Base-by-base conservation (phyloP, 495 filamentous ascomycete genomes). In the Letharia columbiana region DNA sequence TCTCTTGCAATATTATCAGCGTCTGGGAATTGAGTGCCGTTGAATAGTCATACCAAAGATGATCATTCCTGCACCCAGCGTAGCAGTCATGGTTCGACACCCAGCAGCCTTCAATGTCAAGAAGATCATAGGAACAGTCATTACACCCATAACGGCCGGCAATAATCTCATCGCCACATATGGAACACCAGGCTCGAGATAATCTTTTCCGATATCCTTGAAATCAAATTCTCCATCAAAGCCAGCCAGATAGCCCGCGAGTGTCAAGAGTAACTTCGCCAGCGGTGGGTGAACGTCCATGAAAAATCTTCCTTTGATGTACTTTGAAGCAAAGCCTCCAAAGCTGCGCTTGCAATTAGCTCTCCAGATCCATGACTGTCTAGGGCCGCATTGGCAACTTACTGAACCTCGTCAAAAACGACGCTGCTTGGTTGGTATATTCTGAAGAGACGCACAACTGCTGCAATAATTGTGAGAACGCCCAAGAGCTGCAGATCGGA, bases 221-320 rank as follows among this genome's bases (percentile, higher is more conserved):
- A 98, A 98, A 74, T 98, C 94, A 67, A 98, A 98, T 57, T 90
- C 82, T 60, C 94, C 94, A 75, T 97, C 84, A 73, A 97, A 98
- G 33, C 95, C 94, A 68, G 92, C 94, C 60, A 97, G 77, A 88
- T 89, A 98, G 61, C 94, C 94, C 68, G 93, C 92, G 52, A 98
- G 86, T 52, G 94, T 96, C 67, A 98, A 89, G 69, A 98, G 85
- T 67, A 98, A 79, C 78, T 98, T 98, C 60, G 94, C 94, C 12
- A 98, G 83, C n/a, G 94, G 94, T 20, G 94, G 94, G 72, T 98
- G 94, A 6, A 98, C 94, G 73, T 98, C 94, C 94, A 98, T 98
- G 76, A 98, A 98, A 81, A 98, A 98, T 69, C 80, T 85, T 69
- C 94, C 94, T 77, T 98, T 97, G 81, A 98, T 98, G 74, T 98